Conservation (phyloP, 1,139 yeast species). For the Sugiyamaella novakii region DNA sequence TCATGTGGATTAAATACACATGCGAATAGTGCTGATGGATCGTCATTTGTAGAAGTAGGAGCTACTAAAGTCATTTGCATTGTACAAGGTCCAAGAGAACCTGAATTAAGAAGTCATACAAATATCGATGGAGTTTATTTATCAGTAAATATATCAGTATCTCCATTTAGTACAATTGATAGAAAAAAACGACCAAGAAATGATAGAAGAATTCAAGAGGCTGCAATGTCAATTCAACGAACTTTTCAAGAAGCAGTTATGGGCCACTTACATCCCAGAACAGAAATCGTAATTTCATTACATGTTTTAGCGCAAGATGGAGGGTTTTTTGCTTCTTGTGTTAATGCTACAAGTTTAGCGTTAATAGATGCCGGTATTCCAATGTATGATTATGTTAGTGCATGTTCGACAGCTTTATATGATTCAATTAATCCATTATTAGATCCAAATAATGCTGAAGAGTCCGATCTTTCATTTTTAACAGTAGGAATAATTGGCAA, state of each 20-base stretch:
- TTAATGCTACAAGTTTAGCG: constrained; percentile 89
- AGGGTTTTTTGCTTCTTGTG: constrained; percentile 74
- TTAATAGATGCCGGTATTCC: constrained; percentile 94
- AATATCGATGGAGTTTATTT: constrained; percentile 55
- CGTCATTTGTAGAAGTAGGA: constrained; percentile 90
- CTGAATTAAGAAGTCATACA: constrained; percentile 50
- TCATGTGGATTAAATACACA: constrained; percentile 84
- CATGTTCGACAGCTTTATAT: constrained; percentile 77
- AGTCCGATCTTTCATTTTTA: constrained; percentile 74
- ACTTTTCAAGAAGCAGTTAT: constrained; percentile 82
- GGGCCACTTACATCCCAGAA: constrained; percentile 76
- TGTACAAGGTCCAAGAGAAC: constrained; percentile 91
- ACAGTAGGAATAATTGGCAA: constrained; percentile 86
- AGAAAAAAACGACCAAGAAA: constrained; percentile 59
- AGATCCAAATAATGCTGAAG: constrained; percentile 83
- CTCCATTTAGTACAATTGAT: constrained; percentile 80
- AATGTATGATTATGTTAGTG: constrained; percentile 86
- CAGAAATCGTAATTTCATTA: constrained; percentile 69
- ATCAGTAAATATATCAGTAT: constrained; percentile 65
- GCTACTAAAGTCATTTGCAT: constrained; percentile 84
- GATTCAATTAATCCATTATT: constrained; percentile 68
- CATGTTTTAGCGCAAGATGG: constrained; percentile 91
- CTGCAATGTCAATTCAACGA: constrained; percentile 70
- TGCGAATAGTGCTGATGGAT: constrained; percentile 87
- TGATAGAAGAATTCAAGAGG: constrained; percentile 65